A percentile compares a stretch with the other conserved stretches of the same genome.
Evolutionary conservation across 257 asterid species (phyloP).

Genomic region (Fraxinus americana): DNA sequence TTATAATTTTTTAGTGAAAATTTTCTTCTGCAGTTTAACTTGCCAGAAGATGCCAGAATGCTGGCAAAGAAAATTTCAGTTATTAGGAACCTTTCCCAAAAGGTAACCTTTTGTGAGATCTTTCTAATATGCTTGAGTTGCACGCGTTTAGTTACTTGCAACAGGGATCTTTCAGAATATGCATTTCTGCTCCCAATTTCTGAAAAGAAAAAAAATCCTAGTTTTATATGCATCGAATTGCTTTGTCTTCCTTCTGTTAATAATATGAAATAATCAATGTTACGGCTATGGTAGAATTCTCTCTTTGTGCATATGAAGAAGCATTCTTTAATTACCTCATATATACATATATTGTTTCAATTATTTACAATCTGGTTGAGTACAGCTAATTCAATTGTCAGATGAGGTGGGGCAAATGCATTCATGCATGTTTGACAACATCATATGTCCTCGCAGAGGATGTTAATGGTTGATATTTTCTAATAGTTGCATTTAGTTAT

Average conservation of each 20-base stretch:
- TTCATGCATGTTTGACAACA: not conserved
- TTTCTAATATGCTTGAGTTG: not conserved
- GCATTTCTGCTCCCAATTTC: not conserved
- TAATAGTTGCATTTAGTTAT: not conserved
- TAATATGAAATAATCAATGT: not conserved
- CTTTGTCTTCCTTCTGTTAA: not conserved
- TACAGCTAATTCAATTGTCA: not conserved
- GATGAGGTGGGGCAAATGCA: not conserved
- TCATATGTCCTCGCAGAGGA: not conserved
- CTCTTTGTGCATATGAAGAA: not conserved
- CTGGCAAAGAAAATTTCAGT: slow-evolving; percentile 74
- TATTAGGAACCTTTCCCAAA: slow-evolving; percentile 77
- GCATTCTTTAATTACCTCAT: not conserved
- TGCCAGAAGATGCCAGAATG: slow-evolving; percentile 65
- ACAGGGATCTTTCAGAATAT: not conserved
- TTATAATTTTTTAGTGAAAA: slow-evolving; percentile 13
- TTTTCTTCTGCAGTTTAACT: slow-evolving; percentile 61
- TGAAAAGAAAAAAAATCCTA: not conserved
- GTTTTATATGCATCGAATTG: not conserved
- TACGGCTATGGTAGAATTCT: not conserved
- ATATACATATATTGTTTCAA: not conserved
- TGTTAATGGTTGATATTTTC: not conserved
- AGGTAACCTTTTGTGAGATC: slow-evolving; percentile 45
- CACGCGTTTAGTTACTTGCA: not conserved
- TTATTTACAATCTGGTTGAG: not conserved